Conservation (phyloP, 1,284 basidiomycete genomes). For the Anthracocystis panici-leucophaei region DNA sequence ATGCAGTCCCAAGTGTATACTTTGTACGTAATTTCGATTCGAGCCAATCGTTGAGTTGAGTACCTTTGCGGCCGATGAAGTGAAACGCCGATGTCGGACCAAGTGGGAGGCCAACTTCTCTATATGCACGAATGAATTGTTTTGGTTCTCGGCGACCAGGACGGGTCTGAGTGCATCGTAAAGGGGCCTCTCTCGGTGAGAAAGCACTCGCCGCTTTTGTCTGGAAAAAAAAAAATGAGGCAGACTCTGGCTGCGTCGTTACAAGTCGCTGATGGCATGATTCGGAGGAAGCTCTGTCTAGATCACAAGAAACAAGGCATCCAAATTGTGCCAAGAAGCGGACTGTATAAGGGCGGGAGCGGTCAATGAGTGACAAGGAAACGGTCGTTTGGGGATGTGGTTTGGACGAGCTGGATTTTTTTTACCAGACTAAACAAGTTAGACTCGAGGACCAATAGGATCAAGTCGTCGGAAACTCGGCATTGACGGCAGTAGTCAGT, state of each 20-base stretch:
- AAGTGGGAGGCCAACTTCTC: too few species aligned
- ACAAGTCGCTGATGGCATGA: background rate
- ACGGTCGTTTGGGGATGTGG: background rate
- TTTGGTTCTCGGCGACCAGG: too few species aligned
- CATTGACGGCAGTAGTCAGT: conserved; percentile 1
- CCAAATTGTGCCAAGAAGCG: background rate
- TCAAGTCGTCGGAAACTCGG: background rate
- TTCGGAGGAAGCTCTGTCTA: too few species aligned
- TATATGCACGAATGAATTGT: too few species aligned
- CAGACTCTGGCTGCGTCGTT: conserved; percentile 3
- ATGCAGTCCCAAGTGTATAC: background rate
- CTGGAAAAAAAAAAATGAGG: too few species aligned
- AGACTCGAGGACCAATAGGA: conserved; percentile 1
- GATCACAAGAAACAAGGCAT: background rate
- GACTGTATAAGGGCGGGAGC: background rate
- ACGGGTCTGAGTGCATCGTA: too few species aligned
- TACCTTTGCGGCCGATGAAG: too few species aligned
- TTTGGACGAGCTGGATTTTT: background rate
- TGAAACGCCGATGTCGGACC: too few species aligned
- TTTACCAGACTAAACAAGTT: background rate
- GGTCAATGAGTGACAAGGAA: background rate
- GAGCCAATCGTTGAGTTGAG: too few species aligned
- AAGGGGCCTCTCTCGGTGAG: too few species aligned
- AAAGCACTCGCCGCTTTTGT: background rate
- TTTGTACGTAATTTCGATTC: background rate